Evolutionary conservation across 2,329 filamentous ascomycete species (phyloP).

Genomic region (Claviceps spartinae): DNA sequence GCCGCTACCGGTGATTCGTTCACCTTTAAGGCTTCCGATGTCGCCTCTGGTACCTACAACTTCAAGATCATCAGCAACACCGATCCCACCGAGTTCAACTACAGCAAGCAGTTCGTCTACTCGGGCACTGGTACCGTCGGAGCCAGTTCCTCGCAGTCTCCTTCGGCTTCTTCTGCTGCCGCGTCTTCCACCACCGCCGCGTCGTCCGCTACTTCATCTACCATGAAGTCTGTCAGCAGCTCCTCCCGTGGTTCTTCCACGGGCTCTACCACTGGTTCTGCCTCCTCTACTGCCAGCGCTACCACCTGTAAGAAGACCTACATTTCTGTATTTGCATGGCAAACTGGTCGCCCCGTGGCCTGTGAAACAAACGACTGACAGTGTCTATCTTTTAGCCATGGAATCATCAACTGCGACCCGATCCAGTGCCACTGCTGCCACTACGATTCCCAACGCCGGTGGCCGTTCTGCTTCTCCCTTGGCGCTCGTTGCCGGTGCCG

Average conservation of each 20-base stretch:
- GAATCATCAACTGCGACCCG: neutral
- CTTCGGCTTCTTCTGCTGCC: slow-evolving; percentile 5
- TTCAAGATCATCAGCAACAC: slow-evolving; percentile 21
- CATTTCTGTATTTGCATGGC: too few species aligned
- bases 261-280: slow-evolving; percentile 1
- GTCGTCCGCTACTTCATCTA: slow-evolving; percentile 4
- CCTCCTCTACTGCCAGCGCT: slow-evolving; percentile 5
- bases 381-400: neutral
- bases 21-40: slow-evolving; percentile 15
- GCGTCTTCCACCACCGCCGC: slow-evolving; percentile 1
- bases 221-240: slow-evolving; percentile 3
- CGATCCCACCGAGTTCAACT: slow-evolving; percentile 16
- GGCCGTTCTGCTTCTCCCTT: slow-evolving; percentile 18
- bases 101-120: slow-evolving; percentile 19
- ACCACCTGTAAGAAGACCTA: slow-evolving; percentile 5
- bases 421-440: slow-evolving; percentile 4
- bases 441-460: slow-evolving; percentile 18
- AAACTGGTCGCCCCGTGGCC: too few species aligned
- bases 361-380: too few species aligned
- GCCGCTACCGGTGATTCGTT: slow-evolving; percentile 12
- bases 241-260: neutral
- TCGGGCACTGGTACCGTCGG: slow-evolving; percentile 11
- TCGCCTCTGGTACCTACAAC: slow-evolving; percentile 20
- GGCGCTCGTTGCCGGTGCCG: slow-evolving; percentile 20
- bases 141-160: neutral